Conservation (phyloP, 1,139 yeast genomes). For the Blastobotrys arbuscula region DNA sequence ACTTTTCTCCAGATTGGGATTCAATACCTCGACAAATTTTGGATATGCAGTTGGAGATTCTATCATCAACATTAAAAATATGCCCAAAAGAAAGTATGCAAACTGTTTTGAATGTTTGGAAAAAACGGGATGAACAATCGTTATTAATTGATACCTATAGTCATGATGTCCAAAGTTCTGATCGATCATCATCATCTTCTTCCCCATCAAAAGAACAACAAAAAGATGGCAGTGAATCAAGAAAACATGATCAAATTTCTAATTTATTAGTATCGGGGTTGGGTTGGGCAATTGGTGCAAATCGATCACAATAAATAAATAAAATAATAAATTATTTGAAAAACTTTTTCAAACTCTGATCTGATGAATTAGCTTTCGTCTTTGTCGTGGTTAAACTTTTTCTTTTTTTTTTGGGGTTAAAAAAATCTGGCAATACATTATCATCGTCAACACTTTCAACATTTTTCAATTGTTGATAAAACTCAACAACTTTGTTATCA, state of each 20-base stretch:
- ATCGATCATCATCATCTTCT: neutral
- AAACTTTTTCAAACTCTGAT: neutral
- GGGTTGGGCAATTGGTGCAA: constrained; percentile 67
- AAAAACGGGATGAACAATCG: constrained; percentile 23
- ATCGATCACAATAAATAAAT: constrained; percentile 15
- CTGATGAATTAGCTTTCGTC: neutral
- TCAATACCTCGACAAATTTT: constrained; percentile 20
- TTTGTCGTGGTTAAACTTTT: neutral
- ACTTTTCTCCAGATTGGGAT: constrained; percentile 45
- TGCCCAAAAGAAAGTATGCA: constrained; percentile 34
- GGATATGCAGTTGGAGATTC: constrained; percentile 42
- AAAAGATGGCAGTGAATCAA: constrained; percentile 2
- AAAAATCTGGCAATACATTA: neutral
- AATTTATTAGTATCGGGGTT: constrained; percentile 51
- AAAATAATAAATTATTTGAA: neutral
- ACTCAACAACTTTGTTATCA: constrained; percentile 60
- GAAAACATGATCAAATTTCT: constrained; percentile 45
- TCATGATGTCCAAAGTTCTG: neutral
- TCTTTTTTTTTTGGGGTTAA: neutral
- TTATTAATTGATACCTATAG: neutral
- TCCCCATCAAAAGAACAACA: too few species aligned
- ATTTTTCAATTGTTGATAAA: constrained; percentile 45
- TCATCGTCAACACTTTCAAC: neutral
- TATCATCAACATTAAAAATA: constrained; percentile 40
- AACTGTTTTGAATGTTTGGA: constrained; percentile 33